These are phyloP conservation scores for Sarocladium oryzae DNA, from an alignment of 2,329 filamentous ascomycete genomes.

Conservation along the genomic window DNA sequence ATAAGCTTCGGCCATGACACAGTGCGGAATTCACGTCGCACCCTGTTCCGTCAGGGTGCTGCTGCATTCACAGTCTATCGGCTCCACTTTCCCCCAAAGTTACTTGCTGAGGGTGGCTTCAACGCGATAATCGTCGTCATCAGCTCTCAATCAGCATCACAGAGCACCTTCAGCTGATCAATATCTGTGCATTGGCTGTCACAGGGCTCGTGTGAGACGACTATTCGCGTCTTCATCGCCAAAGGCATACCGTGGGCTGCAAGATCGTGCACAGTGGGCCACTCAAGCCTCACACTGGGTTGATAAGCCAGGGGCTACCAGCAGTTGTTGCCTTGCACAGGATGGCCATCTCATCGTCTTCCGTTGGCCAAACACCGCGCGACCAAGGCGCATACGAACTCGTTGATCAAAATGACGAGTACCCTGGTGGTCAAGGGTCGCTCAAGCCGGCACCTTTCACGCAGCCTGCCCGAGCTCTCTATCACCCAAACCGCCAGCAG, in stretches of 20 bases:
- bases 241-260: too few species aligned
- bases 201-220: too few species aligned
- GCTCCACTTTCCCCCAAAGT: background rate
- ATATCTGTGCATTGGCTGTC: too few species aligned
- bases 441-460: conserved; percentile 2
- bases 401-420: conserved; percentile 5
- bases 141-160: background rate
- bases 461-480: conserved; percentile 9
- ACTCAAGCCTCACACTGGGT: background rate
- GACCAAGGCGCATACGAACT: background rate
- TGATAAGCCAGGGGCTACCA: background rate
- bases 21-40: too few species aligned
- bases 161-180: background rate
- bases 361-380: background rate
- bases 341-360: conserved; percentile 2
- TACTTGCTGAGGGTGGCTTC: background rate
- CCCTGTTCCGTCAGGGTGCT: background rate
- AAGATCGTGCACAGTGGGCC: background rate
- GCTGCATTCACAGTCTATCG: background rate
- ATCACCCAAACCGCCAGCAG: conserved; percentile 20
- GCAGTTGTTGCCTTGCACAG: too few species aligned
- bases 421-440: background rate
- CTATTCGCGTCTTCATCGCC: too few species aligned
- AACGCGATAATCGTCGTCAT: background rate
- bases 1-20: too few species aligned